Conservation (phyloP, 345 rosid species). For the Erucastrum elatum region DNA sequence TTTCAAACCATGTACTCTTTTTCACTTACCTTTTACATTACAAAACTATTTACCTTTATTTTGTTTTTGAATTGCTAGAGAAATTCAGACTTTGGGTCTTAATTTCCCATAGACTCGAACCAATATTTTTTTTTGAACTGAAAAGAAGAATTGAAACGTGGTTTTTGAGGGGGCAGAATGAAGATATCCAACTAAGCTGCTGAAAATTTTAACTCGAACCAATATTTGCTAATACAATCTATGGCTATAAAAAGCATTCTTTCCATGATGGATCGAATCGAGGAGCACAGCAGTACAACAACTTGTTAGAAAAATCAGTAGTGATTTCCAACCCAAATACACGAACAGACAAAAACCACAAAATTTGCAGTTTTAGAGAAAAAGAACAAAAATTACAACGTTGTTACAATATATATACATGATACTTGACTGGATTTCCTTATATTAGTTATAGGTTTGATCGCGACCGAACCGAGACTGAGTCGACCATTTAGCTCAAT, state of each 20-base stretch:
- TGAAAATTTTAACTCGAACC: no score
- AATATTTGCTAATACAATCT: no score
- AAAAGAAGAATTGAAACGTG: no score
- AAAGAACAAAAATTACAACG: conserved; percentile 16
- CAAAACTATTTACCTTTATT: background rate
- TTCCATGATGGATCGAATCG: no score
- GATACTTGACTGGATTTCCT: conserved; percentile 21
- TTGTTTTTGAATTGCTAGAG: no score
- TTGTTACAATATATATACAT: conserved; percentile 19
- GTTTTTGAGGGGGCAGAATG: no score
- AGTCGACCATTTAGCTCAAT: conserved; percentile 20
- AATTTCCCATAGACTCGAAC: no score
- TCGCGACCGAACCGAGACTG: conserved; percentile 27
- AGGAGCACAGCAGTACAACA: background rate
- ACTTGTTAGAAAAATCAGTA: background rate
- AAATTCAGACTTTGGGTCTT: no score
- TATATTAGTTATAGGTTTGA: conserved; percentile 27
- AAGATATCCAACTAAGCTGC: no score
- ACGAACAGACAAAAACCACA: background rate
- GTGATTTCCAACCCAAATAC: background rate
- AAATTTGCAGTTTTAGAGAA: background rate
- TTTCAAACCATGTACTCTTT: background rate
- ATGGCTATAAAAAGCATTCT: no score
- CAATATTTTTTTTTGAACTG: no score
- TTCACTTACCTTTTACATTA: background rate